These are phyloP conservation scores for Eremothecium cymbalariae DNA, from an alignment of 1,139 yeast species.

Conservation along the genomic window DNA sequence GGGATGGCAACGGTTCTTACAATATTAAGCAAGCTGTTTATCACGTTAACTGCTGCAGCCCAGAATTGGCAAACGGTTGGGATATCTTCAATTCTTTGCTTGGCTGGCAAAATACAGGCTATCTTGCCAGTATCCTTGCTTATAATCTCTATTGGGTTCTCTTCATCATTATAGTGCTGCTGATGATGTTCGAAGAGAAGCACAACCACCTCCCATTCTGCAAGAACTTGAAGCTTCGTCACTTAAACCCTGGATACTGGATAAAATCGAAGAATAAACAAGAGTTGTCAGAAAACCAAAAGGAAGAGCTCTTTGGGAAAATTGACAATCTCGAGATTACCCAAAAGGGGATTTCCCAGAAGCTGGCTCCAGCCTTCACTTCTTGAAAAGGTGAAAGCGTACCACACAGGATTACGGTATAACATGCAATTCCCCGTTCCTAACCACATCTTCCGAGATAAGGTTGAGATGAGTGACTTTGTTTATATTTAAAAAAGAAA, in stretches of 20 bases:
- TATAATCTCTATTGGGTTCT: constrained; percentile 78
- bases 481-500: too few relatives aligned
- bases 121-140: constrained; percentile 76
- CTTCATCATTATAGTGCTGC: constrained; percentile 44
- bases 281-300: constrained; percentile 41
- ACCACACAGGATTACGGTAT: too few relatives aligned
- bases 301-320: constrained; percentile 45
- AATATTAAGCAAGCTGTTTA: constrained; percentile 69
- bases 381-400: too few relatives aligned
- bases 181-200: constrained; percentile 68
- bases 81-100: constrained; percentile 79
- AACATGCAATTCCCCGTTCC: too few relatives aligned
- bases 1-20: constrained; percentile 90
- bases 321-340: constrained; percentile 35
- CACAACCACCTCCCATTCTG: constrained; percentile 53
- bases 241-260: constrained; percentile 72
- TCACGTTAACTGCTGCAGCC: constrained; percentile 94
- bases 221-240: constrained; percentile 43
- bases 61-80: constrained; percentile 84
- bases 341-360: constrained; percentile 29
- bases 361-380: too few relatives aligned
- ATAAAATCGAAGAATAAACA: constrained; percentile 46
- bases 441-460: too few relatives aligned
- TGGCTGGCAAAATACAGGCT: constrained; percentile 91
- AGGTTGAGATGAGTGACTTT: too few relatives aligned